phyloP scores from a whole-genome alignment of 2,329 filamentous ascomycete genomes.

The Pseudocercospora ulei region DNA sequence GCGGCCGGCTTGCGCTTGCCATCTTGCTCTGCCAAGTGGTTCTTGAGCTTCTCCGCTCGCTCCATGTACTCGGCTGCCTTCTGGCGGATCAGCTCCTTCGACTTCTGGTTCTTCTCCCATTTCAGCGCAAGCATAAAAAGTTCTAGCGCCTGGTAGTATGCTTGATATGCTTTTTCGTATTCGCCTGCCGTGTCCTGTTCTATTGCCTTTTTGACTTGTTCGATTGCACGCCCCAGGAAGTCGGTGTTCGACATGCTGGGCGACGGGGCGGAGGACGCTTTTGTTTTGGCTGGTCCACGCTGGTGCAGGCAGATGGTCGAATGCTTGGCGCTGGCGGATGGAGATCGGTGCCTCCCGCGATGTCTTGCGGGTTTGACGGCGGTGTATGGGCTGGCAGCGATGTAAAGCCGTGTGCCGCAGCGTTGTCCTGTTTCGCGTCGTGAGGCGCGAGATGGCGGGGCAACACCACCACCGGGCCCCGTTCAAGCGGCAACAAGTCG shows the following conservation, averaged over 20 bases:
- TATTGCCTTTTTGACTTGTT: conserved; percentile 94
- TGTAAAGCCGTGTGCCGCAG: no score
- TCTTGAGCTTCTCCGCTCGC: conserved; percentile 94
- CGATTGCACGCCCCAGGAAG: conserved; percentile 92
- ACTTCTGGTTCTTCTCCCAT: conserved; percentile 98
- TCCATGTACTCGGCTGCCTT: conserved; percentile 98
- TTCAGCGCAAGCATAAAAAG: conserved; percentile 98
- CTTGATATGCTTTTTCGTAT: conserved; percentile 93
- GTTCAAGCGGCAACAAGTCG: conserved; percentile 7
- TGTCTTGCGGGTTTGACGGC: neutral
- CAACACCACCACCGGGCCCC: conserved; percentile 3
- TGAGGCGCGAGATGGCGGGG: conserved; percentile 14
- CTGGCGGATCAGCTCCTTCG: conserved; percentile 92
- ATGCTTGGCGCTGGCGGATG: neutral
- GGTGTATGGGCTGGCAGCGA: neutral
- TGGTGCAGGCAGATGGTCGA: conserved; percentile 1
- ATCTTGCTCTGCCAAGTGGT: conserved; percentile 69
- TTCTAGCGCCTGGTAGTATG: conserved; percentile 91
- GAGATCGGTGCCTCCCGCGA: neutral
- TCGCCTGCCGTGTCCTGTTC: conserved; percentile 90
- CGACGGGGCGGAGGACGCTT: neutral
- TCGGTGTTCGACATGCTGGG: conserved; percentile 79
- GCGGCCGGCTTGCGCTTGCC: conserved; percentile 57
- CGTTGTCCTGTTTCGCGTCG: no score
- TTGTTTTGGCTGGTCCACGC: conserved; percentile 1